Evolutionary conservation across 1,139 yeast genomes (phyloP).

Genomic region (Pneumocystis carinii): DNA sequence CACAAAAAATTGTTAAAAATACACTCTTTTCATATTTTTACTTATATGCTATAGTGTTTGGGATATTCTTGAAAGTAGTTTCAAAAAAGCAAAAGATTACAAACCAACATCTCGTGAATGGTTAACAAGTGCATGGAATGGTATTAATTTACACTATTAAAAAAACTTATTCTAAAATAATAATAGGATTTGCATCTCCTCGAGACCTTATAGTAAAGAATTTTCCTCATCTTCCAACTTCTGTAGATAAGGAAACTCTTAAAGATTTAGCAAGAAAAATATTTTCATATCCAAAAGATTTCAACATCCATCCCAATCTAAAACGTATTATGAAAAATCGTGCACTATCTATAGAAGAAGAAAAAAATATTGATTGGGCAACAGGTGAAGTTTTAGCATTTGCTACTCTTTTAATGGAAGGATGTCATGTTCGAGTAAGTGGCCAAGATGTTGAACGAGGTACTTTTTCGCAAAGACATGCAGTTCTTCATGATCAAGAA

Average conservation of each 20-base stretch:
- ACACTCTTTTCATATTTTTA: background rate
- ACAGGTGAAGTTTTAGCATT: slow-evolving; percentile 98
- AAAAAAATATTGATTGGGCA: slow-evolving; percentile 97
- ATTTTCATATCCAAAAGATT: slow-evolving; percentile 72
- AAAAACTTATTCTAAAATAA: background rate
- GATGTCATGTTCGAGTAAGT: slow-evolving; percentile 90
- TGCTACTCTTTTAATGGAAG: slow-evolving; percentile 84
- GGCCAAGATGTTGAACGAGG: slow-evolving; percentile 99
- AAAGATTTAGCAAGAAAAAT: slow-evolving; percentile 65
- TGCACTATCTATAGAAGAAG: slow-evolving; percentile 71
- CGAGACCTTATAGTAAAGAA: slow-evolving; percentile 91
- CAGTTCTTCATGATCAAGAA: slow-evolving; percentile 91
- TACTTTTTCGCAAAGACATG: slow-evolving; percentile 98
- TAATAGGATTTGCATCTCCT: slow-evolving; percentile 64
- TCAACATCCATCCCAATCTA: slow-evolving; percentile 86
- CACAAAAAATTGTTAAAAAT: slow-evolving; percentile 64
- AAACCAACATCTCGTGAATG: slow-evolving; percentile 89
- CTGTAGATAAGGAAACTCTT: slow-evolving; percentile 56
- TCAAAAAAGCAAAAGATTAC: slow-evolving; percentile 74
- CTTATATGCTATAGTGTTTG: slow-evolving; percentile 37
- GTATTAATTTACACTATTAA: slow-evolving; percentile 19
- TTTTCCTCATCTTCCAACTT: slow-evolving; percentile 92
- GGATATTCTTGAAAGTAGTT: slow-evolving; percentile 82
- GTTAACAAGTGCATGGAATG: slow-evolving; percentile 98
- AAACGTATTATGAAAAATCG: slow-evolving; percentile 85